These are phyloP conservation scores for Physcia stellaris DNA, from an alignment of 495 filamentous ascomycete species.

Conservation along the genomic window DNA sequence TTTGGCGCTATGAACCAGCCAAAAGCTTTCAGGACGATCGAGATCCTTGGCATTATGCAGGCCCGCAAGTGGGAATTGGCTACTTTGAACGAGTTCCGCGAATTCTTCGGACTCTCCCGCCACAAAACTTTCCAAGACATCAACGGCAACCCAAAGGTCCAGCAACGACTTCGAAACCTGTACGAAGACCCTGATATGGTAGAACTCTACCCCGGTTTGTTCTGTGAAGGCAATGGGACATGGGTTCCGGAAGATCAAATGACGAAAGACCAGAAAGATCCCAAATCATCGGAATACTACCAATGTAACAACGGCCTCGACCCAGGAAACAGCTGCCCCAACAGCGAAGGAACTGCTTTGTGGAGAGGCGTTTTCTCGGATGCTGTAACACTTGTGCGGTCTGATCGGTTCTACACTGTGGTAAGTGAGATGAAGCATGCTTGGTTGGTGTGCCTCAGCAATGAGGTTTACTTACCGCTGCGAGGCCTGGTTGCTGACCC, in stretches of 20 bases:
- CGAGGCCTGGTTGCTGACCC: background rate
- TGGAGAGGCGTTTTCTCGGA: conserved; percentile 12
- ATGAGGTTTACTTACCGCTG: background rate
- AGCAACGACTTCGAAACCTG: conserved; percentile 18
- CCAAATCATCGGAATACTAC: too few relatives aligned
- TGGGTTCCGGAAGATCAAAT: too few relatives aligned
- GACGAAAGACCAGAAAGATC: background rate
- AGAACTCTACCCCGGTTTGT: conserved; percentile 30
- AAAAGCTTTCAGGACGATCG: conserved; percentile 21
- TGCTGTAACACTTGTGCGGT: conserved; percentile 15
- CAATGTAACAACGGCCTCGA: background rate
- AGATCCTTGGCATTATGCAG: conserved; percentile 31
- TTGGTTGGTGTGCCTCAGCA: background rate
- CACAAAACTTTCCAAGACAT: conserved; percentile 26
- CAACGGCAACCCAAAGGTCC: conserved; percentile 23
- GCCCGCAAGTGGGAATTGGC: conserved; percentile 24
- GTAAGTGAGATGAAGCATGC: conserved; percentile 1
- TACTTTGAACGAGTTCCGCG: conserved; percentile 28
- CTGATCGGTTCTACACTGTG: conserved; percentile 16
- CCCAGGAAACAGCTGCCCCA: conserved; percentile 22
- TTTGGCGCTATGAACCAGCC: conserved; percentile 28
- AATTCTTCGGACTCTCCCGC: conserved; percentile 22
- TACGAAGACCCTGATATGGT: conserved; percentile 29
- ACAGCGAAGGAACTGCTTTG: conserved; percentile 9
- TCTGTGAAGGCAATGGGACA: conserved; percentile 19